A percentile compares a stretch with the other conserved stretches of the same genome.
phyloP scores from a whole-genome alignment of 257 asterid species.

The Penstemon eatonii region DNA sequence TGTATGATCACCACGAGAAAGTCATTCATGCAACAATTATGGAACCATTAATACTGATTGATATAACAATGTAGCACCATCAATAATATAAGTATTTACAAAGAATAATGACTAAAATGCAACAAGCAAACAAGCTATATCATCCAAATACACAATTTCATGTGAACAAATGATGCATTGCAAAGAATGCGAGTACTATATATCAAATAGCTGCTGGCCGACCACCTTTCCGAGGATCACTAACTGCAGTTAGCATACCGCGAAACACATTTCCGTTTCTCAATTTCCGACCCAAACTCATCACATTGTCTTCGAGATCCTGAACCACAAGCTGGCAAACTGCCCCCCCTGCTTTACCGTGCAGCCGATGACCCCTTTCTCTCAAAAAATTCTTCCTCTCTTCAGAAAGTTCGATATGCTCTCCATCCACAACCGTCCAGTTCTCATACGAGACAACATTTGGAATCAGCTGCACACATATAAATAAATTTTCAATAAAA shows the following conservation, averaged over 20 bases:
- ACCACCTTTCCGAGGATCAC: constrained; percentile 94
- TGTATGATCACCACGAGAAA: too few relatives aligned
- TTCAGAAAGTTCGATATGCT: constrained; percentile 69
- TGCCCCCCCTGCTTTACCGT: constrained; percentile 67
- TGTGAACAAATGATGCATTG: too few relatives aligned
- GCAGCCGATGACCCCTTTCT: constrained; percentile 64
- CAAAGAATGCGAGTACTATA: too few relatives aligned
- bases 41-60: too few relatives aligned
- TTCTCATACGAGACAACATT: constrained; percentile 74
- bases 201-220: constrained; percentile 76
- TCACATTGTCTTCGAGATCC: constrained; percentile 26
- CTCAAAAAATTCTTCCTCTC: constrained; percentile 54
- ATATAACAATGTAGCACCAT: too few relatives aligned
- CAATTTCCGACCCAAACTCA: constrained; percentile 34
- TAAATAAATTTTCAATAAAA: not conserved
- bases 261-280: constrained; percentile 23
- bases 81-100: too few relatives aligned
- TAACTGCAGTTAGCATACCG: constrained; percentile 75
- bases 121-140: too few relatives aligned
- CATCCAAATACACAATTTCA: too few relatives aligned
- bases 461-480: constrained; percentile 63
- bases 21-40: too few relatives aligned
- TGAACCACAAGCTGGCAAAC: constrained; percentile 84
- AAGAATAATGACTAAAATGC: too few relatives aligned
- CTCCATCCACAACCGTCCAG: constrained; percentile 79